These are phyloP conservation scores for Flaveria brownii DNA, from an alignment of 129 eudicot species.

Conservation along the genomic window DNA sequence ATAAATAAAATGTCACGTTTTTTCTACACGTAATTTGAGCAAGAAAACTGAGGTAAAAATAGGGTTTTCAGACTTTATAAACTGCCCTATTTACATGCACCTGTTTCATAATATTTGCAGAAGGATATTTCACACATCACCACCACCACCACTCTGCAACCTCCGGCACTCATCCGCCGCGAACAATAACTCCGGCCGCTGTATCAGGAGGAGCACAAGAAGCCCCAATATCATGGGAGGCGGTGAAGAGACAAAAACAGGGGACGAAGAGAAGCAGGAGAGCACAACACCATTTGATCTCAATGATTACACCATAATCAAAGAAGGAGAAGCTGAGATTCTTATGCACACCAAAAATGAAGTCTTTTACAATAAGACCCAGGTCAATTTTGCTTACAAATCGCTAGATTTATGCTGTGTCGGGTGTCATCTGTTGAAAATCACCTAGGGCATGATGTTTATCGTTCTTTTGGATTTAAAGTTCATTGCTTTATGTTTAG, in stretches of 20 bases:
- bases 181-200: conserved; percentile 25
- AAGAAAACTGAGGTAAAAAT: conserved; percentile 8
- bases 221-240: conserved; percentile 27
- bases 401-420: conserved; percentile 8
- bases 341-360: conserved; percentile 79
- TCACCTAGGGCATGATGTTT: background rate
- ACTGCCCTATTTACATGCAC: background rate
- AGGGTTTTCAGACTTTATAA: conserved; percentile 19
- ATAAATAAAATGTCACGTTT: no score
- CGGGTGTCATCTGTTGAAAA: background rate
- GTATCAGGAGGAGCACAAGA: background rate
- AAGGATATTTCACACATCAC: background rate
- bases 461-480: background rate
- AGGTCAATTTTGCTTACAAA: conserved; percentile 46
- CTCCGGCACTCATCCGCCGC: conserved; percentile 10
- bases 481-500: conserved; percentile 4
- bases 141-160: conserved; percentile 19
- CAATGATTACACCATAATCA: conserved; percentile 67
- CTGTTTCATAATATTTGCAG: conserved; percentile 6
- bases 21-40: background rate
- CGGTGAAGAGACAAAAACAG: conserved; percentile 32
- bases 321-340: conserved; percentile 99
- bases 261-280: conserved; percentile 41
- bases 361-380: conserved; percentile 94
- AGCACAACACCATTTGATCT: conserved; percentile 49